Conservation (phyloP, 2,329 filamentous ascomycete species). For the Rutstroemia sydowiana region DNA sequence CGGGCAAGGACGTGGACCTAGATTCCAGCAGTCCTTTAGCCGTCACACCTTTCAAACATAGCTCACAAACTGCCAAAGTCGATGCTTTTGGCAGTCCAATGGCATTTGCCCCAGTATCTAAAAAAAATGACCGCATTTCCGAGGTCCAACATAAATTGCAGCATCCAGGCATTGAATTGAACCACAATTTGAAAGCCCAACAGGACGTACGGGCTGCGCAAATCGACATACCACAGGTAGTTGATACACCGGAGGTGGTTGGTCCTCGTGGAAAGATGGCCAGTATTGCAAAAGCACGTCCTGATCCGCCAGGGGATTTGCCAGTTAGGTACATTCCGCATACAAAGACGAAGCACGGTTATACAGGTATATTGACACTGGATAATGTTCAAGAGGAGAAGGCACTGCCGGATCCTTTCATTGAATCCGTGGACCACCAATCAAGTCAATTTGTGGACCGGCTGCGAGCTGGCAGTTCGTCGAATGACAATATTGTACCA, state of each 20-base stretch:
- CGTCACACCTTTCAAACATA: constrained; percentile 5
- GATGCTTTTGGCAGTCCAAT: constrained; percentile 25
- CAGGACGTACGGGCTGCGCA: neutral
- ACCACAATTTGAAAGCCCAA: too few species aligned
- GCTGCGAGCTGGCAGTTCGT: constrained; percentile 10
- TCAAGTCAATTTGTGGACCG: constrained; percentile 19
- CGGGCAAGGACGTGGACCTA: neutral
- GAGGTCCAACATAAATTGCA: constrained; percentile 9
- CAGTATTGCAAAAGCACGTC: constrained; percentile 20
- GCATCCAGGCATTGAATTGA: neutral
- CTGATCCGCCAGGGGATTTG: constrained; percentile 18
- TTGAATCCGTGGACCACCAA: constrained; percentile 10
- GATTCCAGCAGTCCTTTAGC: neutral
- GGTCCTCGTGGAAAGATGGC: constrained; percentile 8
- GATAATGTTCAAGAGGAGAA: constrained; percentile 18
- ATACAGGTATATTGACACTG: constrained; percentile 19
- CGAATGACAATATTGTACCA: neutral
- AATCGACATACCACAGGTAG: too few species aligned
- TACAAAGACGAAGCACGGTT: constrained; percentile 21
- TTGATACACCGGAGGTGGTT: neutral
- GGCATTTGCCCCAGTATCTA: neutral
- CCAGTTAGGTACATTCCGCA: constrained; percentile 24
- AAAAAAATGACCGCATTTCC: constrained; percentile 14
- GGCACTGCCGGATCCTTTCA: constrained; percentile 23
- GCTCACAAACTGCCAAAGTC: constrained; percentile 21